Evolutionary conservation across 2,329 filamentous ascomycete species (phyloP).

Genomic region (Camillea tinctor): DNA sequence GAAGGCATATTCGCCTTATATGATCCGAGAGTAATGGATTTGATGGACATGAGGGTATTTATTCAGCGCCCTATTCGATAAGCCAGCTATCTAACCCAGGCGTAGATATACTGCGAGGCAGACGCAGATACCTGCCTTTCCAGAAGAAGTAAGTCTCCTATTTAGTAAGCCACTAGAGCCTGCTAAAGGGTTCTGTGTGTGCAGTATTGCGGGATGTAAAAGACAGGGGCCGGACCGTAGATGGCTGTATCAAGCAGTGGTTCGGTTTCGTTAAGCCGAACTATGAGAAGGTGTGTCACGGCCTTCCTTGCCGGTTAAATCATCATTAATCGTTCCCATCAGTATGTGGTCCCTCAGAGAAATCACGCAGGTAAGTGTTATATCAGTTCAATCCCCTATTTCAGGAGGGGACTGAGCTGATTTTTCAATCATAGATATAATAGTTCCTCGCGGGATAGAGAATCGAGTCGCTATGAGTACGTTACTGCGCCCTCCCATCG

Average conservation of each 20-base stretch:
- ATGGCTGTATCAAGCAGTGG: slow-evolving; percentile 98
- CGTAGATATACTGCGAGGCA: slow-evolving; percentile 88
- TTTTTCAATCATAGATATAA: slow-evolving; percentile 63
- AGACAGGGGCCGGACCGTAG: slow-evolving; percentile 85
- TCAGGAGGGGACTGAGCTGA: slow-evolving; percentile 3
- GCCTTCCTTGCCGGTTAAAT: not conserved
- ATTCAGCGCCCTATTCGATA: not conserved
- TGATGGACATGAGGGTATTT: slow-evolving; percentile 83
- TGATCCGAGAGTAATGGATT: slow-evolving; percentile 77
- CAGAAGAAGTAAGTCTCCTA: slow-evolving; percentile 66
- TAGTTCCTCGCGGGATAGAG: slow-evolving; percentile 91
- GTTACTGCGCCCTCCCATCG: slow-evolving; percentile 23
- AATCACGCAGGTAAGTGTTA: slow-evolving; percentile 69
- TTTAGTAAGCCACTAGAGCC: slow-evolving; percentile 5
- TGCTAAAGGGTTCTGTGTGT: slow-evolving; percentile 1
- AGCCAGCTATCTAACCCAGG: slow-evolving; percentile 10
- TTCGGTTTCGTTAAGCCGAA: slow-evolving; percentile 96
- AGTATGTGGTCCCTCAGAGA: slow-evolving; percentile 87
- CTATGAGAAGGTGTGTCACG: slow-evolving; percentile 65
- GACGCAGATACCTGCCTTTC: slow-evolving; percentile 93
- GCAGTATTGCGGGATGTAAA: slow-evolving; percentile 82
- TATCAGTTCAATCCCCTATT: slow-evolving; percentile 11
- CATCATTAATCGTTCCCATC: slow-evolving; percentile 15
- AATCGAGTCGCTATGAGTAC: slow-evolving; percentile 86
- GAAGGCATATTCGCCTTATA: slow-evolving; percentile 96